These are phyloP conservation scores for Ogataea henricii DNA, from an alignment of 805 yeast genomes.

Conservation along the genomic window DNA sequence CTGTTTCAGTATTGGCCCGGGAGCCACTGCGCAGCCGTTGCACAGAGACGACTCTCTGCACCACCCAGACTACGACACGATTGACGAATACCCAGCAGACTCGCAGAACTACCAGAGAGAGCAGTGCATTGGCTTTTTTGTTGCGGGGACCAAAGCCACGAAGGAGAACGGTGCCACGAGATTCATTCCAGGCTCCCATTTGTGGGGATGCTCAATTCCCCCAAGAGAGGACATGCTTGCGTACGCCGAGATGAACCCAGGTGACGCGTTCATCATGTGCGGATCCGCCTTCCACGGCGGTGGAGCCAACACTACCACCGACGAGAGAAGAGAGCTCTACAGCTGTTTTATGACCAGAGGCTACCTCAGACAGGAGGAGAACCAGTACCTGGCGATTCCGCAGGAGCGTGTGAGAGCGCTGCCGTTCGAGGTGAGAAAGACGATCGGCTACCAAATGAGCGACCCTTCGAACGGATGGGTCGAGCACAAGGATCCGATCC, in stretches of 20 bases:
- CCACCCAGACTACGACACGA: conserved; percentile 21
- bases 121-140: conserved; percentile 7
- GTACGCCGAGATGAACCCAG: conserved; percentile 3
- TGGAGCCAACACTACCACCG: conserved; percentile 8
- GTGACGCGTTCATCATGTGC: conserved; percentile 6
- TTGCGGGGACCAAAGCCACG: conserved; percentile 8
- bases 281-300: conserved; percentile 7
- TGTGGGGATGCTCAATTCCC: conserved; percentile 5
- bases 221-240: conserved; percentile 1
- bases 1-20: conserved; percentile 30
- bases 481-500: conserved; percentile 10
- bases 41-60: conserved; percentile 33
- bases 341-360: conserved; percentile 9
- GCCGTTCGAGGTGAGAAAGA: conserved; percentile 6
- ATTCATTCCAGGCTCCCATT: conserved; percentile 8
- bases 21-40: conserved; percentile 29
- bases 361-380: conserved; percentile 7
- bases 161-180: conserved; percentile 3
- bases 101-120: conserved; percentile 12
- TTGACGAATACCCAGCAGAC: conserved; percentile 15
- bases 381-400: conserved; percentile 8
- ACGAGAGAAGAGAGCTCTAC: conserved; percentile 5
- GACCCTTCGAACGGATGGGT: conserved; percentile 10
- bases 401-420: neutral
- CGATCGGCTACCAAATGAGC: conserved; percentile 7